Percentiles rank a stretch among this genome's conserved stretches.
Conservation (phyloP, 495 filamentous ascomycete species). For the Cercophora newfieldiana region DNA sequence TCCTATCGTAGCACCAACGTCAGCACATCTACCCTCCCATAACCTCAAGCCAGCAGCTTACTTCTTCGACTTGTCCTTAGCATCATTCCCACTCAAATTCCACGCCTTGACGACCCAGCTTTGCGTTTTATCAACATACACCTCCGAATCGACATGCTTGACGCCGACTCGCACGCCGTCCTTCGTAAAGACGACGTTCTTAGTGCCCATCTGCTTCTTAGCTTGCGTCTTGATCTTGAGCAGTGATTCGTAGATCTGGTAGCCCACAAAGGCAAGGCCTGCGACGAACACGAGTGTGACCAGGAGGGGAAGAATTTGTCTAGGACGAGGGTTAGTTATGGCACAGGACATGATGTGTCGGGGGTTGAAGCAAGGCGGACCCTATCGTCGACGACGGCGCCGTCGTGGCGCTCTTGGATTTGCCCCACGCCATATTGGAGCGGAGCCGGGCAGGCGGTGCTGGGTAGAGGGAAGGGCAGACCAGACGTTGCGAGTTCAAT, state of each 20-base stretch:
- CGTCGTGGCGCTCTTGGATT: constrained; percentile 4
- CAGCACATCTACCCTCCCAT: neutral
- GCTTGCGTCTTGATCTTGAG: constrained; percentile 69
- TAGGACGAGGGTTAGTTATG: constrained; percentile 20
- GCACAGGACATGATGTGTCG: too few relatives aligned
- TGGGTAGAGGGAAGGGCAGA: neutral
- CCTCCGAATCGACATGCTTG: constrained; percentile 71
- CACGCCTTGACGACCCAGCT: constrained; percentile 79
- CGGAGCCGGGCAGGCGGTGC: neutral
- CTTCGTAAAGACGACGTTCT: constrained; percentile 77
- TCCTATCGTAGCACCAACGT: neutral
- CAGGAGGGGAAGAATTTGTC: constrained; percentile 70
- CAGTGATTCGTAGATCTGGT: constrained; percentile 70
- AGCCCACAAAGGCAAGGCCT: constrained; percentile 64
- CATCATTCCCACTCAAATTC: constrained; percentile 59
- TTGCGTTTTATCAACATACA: constrained; percentile 80
- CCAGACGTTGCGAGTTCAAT: too few relatives aligned
- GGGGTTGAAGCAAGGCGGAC: constrained; percentile 12
- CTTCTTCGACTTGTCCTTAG: constrained; percentile 41
- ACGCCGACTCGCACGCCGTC: constrained; percentile 83
- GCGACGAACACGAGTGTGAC: constrained; percentile 67
- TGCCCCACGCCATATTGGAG: constrained; percentile 17
- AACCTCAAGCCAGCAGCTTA: neutral
- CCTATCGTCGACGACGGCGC: constrained; percentile 19
- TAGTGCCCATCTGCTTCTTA: constrained; percentile 74